Base-by-base conservation (phyloP, 805 yeast species). In the Lipomyces japonicus region DNA sequence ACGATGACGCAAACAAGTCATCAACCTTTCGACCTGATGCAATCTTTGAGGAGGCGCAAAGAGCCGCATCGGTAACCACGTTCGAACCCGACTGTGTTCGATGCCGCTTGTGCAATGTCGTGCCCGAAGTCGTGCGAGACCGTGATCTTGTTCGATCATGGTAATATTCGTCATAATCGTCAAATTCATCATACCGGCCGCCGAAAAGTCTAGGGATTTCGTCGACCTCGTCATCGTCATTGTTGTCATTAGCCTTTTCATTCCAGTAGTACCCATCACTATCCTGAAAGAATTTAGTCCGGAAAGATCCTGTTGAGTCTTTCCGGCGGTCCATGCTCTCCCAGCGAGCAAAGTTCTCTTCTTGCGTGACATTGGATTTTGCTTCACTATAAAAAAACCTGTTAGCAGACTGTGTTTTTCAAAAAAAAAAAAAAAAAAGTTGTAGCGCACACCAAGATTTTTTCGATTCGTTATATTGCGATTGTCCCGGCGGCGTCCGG, bases 371-470 rank as follows among this genome's bases (percentile, higher is more conserved):
- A 43, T 26, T 24, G 22, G 24, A 25, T 34, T 31, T 7, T 12
- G 22, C 46, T 46, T 21, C 19, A 30, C 23, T 30, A n/a, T n/a
- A 16, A 45, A 23, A 39, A 28, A 28, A 2, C 12, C 25, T 3
- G 12, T 10, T 18, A 23, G 6, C 3, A 42, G 21, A 34, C 12
- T n/a, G n/a, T n/a, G n/a, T n/a, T n/a, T n/a, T n/a, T n/a, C 23
- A 6, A 40, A 32, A 10, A 21, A 39, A 21, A 26, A 39, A 21
- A 25, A 30, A 26, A 12, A 6, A 18, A 18, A 28, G 46, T 28
- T 42, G 53, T 40, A 18, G 39, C 57, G 51, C 58, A 51, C 57
- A 53, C 58, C 58, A 53, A 44, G 37, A 35, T 4, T 39, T 14
- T 35, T 39, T 22, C 7, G 58, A 57, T 14, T 16, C 32, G 1